phyloP scores from a whole-genome alignment of 257 asterid genomes.

The Cruciata laevipes region DNA sequence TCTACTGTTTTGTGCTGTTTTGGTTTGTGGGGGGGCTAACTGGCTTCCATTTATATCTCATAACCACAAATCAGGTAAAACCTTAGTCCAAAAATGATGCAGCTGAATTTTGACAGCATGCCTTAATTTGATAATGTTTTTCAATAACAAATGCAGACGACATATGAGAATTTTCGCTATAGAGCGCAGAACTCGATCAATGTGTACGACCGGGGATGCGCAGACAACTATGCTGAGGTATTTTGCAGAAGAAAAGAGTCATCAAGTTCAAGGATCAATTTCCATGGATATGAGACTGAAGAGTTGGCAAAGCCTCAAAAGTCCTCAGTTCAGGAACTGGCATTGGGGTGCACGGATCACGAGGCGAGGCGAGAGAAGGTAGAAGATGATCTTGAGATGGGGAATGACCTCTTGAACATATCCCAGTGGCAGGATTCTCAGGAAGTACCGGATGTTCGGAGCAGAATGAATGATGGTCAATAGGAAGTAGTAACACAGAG shows the following conservation, averaged over 20 bases:
- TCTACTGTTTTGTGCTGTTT: slow-evolving; percentile 49
- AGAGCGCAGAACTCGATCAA: slow-evolving; percentile 30
- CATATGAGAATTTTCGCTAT: slow-evolving; percentile 54
- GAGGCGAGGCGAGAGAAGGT: slow-evolving; percentile 32
- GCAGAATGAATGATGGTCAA: slow-evolving; percentile 9
- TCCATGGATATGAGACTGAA: slow-evolving; percentile 25
- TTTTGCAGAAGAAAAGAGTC: slow-evolving; percentile 31
- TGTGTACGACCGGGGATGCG: slow-evolving; percentile 32
- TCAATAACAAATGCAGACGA: slow-evolving; percentile 36
- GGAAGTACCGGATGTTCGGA: slow-evolving; percentile 19
- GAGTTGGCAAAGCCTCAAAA: slow-evolving; percentile 17
- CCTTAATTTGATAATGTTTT: neutral
- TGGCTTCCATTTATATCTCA: slow-evolving; percentile 61
- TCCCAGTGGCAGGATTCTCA: slow-evolving; percentile 30
- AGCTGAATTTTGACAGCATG: neutral
- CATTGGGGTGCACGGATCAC: slow-evolving; percentile 7
- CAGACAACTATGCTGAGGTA: slow-evolving; percentile 27
- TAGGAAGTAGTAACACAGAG: neutral
- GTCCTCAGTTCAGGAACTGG: slow-evolving; percentile 12
- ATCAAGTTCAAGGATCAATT: slow-evolving; percentile 18
- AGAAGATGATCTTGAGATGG: slow-evolving; percentile 40
- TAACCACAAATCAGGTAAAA: slow-evolving; percentile 59
- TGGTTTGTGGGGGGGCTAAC: slow-evolving; percentile 93
- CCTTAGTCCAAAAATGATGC: neutral
- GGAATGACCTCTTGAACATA: slow-evolving; percentile 33